Percentiles rank a stretch among this genome's conserved stretches.
Evolutionary conservation across 257 asterid genomes (phyloP).

Genomic region (Fraxinus anomala): DNA sequence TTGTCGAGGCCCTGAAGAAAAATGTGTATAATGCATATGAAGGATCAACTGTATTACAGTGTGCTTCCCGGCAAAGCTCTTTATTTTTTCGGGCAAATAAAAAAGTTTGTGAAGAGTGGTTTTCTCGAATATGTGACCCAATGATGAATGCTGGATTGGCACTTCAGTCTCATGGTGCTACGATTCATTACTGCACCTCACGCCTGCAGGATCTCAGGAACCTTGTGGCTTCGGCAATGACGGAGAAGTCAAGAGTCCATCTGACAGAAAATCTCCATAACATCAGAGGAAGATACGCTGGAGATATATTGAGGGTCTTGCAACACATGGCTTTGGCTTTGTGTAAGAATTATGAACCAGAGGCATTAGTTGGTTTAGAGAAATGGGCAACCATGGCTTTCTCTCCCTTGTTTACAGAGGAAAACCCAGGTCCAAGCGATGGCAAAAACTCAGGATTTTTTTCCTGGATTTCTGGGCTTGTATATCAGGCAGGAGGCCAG

Average conservation of each 20-base stretch:
- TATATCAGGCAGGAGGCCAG: conserved; percentile 84
- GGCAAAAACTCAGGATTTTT: conserved; percentile 51
- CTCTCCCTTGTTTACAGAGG: conserved; percentile 71
- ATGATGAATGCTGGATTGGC: conserved; percentile 99
- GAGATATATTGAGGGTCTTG: conserved; percentile 66
- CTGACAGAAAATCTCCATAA: conserved; percentile 59
- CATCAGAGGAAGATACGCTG: conserved; percentile 64
- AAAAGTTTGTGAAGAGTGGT: conserved; percentile 99
- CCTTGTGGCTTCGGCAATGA: conserved; percentile 57
- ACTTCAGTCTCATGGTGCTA: conserved; percentile 86
- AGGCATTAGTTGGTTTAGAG: conserved; percentile 78
- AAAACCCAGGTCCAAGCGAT: conserved; percentile 49
- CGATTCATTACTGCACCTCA: conserved; percentile 72
- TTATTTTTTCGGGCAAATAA: conserved; percentile 92
- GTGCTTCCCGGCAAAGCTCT: conserved; percentile 79
- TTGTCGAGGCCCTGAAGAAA: conserved; percentile 96
- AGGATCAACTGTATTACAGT: conserved; percentile 82
- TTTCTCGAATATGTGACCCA: conserved; percentile 97
- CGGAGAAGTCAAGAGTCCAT: conserved; percentile 70
- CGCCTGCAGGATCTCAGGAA: conserved; percentile 73
- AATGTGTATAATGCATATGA: conserved; percentile 96
- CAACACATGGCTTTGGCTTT: conserved; percentile 71
- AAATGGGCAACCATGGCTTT: conserved; percentile 78
- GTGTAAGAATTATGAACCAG: conserved; percentile 77
- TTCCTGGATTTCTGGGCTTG: conserved; percentile 94